Conservation (phyloP, 2,329 filamentous ascomycete genomes). For the Xylariaceae sp. region DNA sequence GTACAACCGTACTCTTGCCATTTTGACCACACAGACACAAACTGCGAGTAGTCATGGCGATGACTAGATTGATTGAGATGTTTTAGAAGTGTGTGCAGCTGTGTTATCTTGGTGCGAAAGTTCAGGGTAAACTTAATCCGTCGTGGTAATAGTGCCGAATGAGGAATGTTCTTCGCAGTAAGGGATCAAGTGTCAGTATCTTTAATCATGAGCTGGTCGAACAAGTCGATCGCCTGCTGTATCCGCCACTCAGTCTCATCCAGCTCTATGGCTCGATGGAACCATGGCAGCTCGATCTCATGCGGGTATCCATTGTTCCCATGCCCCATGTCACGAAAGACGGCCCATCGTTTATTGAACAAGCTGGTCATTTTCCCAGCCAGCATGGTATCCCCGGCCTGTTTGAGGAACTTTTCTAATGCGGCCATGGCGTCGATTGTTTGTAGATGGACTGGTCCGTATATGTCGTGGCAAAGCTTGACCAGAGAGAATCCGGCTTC, state of each 20-base stretch:
- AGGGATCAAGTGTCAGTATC: not conserved
- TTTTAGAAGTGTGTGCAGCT: no score
- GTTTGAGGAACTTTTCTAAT: conserved; percentile 20
- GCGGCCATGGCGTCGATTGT: conserved; percentile 28
- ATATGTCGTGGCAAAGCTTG: conserved; percentile 19
- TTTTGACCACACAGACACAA: no score
- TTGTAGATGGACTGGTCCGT: conserved; percentile 25
- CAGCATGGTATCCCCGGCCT: conserved; percentile 14
- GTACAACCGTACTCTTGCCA: no score
- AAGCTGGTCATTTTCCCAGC: conserved; percentile 16
- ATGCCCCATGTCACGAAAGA: conserved; percentile 15
- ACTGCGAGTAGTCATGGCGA: no score
- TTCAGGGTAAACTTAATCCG: no score
- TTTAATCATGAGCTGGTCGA: conserved; percentile 15
- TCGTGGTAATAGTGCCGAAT: no score
- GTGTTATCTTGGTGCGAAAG: no score
- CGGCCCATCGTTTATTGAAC: conserved; percentile 20
- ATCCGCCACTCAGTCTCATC: conserved; percentile 22
- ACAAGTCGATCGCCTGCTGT: conserved; percentile 23
- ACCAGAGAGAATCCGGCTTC: conserved; percentile 20
- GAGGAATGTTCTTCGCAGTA: no score
- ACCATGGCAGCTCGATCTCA: conserved; percentile 26
- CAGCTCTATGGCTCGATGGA: conserved; percentile 25
- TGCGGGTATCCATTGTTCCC: conserved; percentile 21
- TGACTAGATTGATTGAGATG: no score